Conservation (phyloP, 805 yeast genomes). For the Hanseniaspora mollemarum region DNA sequence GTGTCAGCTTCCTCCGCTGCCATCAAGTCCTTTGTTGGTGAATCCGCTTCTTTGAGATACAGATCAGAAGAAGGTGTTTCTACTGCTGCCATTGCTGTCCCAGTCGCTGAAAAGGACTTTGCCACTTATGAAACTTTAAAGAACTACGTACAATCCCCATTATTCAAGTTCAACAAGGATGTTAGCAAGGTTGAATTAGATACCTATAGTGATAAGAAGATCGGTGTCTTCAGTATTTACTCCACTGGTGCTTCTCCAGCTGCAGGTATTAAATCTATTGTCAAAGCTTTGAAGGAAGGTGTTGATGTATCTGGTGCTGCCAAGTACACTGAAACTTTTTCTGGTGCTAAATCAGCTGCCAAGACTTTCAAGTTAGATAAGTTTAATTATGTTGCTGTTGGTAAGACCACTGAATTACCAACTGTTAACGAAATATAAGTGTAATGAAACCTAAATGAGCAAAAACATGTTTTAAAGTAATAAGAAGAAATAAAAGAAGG, state of each 20-base stretch:
- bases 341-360: slow-evolving; percentile 34
- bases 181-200: slow-evolving; percentile 43
- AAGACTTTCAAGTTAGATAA: slow-evolving; percentile 42
- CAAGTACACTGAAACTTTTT: slow-evolving; percentile 38
- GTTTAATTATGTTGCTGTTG: slow-evolving; percentile 80
- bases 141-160: slow-evolving; percentile 50
- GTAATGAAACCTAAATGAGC: not conserved
- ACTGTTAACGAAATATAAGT: slow-evolving; percentile 73
- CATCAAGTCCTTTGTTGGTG: slow-evolving; percentile 47
- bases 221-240: slow-evolving; percentile 60
- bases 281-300: slow-evolving; percentile 42
- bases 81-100: slow-evolving; percentile 71
- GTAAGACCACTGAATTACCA: slow-evolving; percentile 78
- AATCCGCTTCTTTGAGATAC: slow-evolving; percentile 50
- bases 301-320: slow-evolving; percentile 49
- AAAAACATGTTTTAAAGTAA: not conserved
- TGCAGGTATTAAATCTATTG: slow-evolving; percentile 49
- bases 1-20: slow-evolving; percentile 44
- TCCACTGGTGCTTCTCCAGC: slow-evolving; percentile 52
- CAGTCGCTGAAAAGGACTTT: slow-evolving; percentile 52
- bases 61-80: slow-evolving; percentile 41
- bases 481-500: not conserved
- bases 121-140: slow-evolving; percentile 61
- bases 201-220: slow-evolving; percentile 54
- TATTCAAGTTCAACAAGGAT: slow-evolving; percentile 44